Evolutionary conservation across 805 yeast species (phyloP), one percentile per base, ranked within the genome.

Genomic region (Starmerella cellae): DNA sequence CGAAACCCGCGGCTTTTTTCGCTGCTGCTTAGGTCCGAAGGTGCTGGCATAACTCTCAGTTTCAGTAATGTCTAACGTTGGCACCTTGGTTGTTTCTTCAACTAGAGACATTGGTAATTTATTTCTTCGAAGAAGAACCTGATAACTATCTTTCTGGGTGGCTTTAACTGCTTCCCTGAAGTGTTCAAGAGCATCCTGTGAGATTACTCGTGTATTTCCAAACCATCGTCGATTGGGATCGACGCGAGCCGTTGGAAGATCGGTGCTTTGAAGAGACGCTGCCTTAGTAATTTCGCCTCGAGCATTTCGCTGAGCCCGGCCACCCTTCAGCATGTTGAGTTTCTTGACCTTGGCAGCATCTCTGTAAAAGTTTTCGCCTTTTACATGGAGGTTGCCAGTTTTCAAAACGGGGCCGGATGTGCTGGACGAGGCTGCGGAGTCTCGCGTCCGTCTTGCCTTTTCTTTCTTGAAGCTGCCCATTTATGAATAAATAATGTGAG

Each of bases 191-290:
- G 97, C 95, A 68, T 91, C 95, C 61, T 88, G 98, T 4, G 96
- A 88, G 57, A 88, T 88, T 32, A 88, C 98, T 58, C 98, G 75
- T 13, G 98, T 84, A 64, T 85, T 91, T 38, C 95, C 95, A 59
- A 91, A 91, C 98, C 97, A 88, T 59, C 93, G 75, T 61, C 95
- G 75, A 62, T 88, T 88, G 5, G 98, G 97, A 59, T 83, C 95
- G 35, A 88, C 93, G 47, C 98, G 71, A 1, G 97, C 97, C 50
- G 69, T 75, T 13, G 97, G 97, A 23, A 82, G 70, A 49, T 84
- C 87, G 3, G 84, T 77, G 52, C 82, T 78, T 61, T 88, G 98
- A 44, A 88, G 71, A 23, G 75, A 77, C 17, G 97, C 96, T 35
- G 94, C 95, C 58, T 74, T 70, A 42, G 84, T 71, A 45, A 87